These are phyloP conservation scores for Calycina herbarum DNA, from an alignment of 2,329 filamentous ascomycete genomes.

Conservation along the genomic window DNA sequence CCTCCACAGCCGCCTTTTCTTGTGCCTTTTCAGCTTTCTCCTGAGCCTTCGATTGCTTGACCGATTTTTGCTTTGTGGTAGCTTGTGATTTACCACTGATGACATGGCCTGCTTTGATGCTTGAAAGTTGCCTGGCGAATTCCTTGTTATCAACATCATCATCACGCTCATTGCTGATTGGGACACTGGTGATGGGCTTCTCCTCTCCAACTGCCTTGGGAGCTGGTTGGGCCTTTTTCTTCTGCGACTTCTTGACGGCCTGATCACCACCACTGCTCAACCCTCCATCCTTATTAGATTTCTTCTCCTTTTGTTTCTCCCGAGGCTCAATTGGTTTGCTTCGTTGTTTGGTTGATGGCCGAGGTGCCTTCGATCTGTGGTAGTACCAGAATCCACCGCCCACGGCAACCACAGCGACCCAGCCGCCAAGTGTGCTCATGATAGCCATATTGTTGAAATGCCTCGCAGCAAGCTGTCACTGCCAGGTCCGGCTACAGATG, in stretches of 20 bases:
- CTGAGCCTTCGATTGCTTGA: conserved; percentile 67
- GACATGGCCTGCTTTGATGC: conserved; percentile 66
- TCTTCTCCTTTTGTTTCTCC: conserved; percentile 30
- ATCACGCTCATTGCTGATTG: conserved; percentile 25
- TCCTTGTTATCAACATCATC: conserved; percentile 69
- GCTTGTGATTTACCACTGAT: conserved; percentile 55
- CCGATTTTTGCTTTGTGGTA: conserved; percentile 50
- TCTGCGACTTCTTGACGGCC: conserved; percentile 22
- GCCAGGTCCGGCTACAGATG: background rate
- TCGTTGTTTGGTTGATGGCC: conserved; percentile 20
- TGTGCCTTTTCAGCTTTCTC: conserved; percentile 45
- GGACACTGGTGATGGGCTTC: conserved; percentile 7
- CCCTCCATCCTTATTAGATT: conserved; percentile 28
- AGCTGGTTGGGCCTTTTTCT: conserved; percentile 27
- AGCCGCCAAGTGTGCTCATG: conserved; percentile 41
- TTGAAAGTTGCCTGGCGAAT: conserved; percentile 73
- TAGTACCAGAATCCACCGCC: conserved; percentile 33
- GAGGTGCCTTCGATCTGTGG: conserved; percentile 20
- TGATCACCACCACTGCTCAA: conserved; percentile 31
- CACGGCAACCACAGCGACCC: conserved; percentile 37
- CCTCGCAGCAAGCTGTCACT: conserved; percentile 6
- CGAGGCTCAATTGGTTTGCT: conserved; percentile 22
- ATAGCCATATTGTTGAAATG: conserved; percentile 25
- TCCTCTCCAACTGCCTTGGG: conserved; percentile 18
- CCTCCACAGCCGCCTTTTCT: conserved; percentile 43